Conservation (phyloP, 2,329 filamentous ascomycete species). For the Penicillium corylophilum region DNA sequence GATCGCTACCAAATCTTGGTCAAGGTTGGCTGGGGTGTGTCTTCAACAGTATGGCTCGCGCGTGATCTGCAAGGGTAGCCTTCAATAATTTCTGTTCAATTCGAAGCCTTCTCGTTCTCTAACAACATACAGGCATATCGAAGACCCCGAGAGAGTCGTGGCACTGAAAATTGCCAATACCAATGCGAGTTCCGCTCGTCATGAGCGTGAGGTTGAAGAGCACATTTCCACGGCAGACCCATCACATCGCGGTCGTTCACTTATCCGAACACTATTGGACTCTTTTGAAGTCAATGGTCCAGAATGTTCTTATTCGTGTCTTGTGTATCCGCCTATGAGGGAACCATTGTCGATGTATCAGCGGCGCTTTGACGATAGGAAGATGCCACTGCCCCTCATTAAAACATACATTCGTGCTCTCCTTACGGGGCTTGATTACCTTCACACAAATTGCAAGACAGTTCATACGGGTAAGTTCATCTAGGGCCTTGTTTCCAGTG, state of each 20-base stretch:
- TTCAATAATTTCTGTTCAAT: not conserved
- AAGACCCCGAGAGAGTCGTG: conserved; percentile 9
- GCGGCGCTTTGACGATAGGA: conserved; percentile 25
- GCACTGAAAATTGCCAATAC: conserved; percentile 32
- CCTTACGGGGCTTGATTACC: conserved; percentile 42
- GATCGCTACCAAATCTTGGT: conserved; percentile 39
- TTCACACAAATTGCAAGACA: conserved; percentile 41
- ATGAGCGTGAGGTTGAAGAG: conserved; percentile 29
- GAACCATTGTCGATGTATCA: conserved; percentile 36
- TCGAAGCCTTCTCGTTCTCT: not conserved
- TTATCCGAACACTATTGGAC: conserved; percentile 24
- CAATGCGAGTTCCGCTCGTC: conserved; percentile 6
- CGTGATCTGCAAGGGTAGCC: conserved; percentile 31
- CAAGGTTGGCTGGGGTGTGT: conserved; percentile 45
- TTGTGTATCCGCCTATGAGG: conserved; percentile 38
- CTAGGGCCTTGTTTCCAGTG: not conserved
- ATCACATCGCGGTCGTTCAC: conserved; percentile 20
- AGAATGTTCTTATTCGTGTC: conserved; percentile 31
- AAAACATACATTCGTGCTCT: conserved; percentile 38
- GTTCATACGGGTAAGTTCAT: conserved; percentile 38
- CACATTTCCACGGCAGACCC: conserved; percentile 27
- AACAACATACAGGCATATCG: not conserved
- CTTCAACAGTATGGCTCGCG: conserved; percentile 48
- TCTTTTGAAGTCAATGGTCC: conserved; percentile 22
- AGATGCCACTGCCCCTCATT: conserved; percentile 28